These are phyloP conservation scores for Kurtzmaniella fragi DNA, from an alignment of 805 yeast genomes.

Conservation along the genomic window DNA sequence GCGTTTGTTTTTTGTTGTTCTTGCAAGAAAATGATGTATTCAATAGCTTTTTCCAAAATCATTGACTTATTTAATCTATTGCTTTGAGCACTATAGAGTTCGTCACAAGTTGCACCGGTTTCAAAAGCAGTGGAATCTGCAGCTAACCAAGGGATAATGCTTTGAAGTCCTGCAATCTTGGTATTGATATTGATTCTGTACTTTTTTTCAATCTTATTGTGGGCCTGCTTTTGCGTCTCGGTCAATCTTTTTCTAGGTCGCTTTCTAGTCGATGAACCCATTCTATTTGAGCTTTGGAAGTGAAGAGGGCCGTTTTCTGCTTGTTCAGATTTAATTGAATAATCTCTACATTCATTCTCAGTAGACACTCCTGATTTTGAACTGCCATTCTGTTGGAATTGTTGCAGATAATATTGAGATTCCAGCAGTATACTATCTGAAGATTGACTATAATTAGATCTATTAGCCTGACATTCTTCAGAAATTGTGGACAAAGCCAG, in stretches of 20 bases:
- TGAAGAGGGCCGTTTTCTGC: constrained; percentile 1
- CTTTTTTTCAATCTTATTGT: constrained; percentile 66
- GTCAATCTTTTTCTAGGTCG: constrained; percentile 52
- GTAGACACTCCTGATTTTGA: no score
- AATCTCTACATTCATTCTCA: not conserved
- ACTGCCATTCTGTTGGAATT: no score
- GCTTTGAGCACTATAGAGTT: constrained; percentile 4
- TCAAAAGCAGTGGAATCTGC: constrained; percentile 60
- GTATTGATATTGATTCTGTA: constrained; percentile 69
- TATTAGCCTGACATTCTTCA: not conserved
- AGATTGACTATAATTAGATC: no score
- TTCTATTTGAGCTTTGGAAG: constrained; percentile 13
- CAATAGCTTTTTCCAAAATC: constrained; percentile 65
- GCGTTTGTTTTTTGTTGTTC: constrained; percentile 38
- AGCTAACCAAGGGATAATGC: constrained; percentile 64
- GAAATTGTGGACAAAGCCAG: constrained; percentile 3
- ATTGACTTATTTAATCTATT: constrained; percentile 57
- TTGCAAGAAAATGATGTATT: constrained; percentile 51
- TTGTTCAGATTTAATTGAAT: not conserved
- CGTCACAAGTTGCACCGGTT: constrained; percentile 19
- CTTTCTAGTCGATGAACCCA: constrained; percentile 18
- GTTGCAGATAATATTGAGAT: no score
- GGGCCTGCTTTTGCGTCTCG: constrained; percentile 62
- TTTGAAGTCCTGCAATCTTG: constrained; percentile 63
- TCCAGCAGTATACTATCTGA: no score